phyloP scores from a whole-genome alignment of 176 grass and related monocot genomes.

The Pharus latifolius region DNA sequence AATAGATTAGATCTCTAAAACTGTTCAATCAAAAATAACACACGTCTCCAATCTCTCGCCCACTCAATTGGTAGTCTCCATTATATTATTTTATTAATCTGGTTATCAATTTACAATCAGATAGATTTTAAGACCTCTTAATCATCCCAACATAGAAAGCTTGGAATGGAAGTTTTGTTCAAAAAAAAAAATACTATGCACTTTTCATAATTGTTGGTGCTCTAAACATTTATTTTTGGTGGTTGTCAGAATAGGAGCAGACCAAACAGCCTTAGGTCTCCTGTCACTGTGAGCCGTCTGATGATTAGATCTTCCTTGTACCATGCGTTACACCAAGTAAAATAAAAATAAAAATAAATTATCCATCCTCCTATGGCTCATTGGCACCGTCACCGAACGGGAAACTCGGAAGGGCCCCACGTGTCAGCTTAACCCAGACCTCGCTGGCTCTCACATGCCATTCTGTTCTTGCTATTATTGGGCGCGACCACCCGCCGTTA shows the following conservation, averaged over 20 bases:
- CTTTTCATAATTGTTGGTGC: slow-evolving; percentile 12
- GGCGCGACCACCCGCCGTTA: background rate
- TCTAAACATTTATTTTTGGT: background rate
- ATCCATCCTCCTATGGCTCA: too few species aligned
- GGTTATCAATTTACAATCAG: too few species aligned
- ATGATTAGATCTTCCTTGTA: slow-evolving; percentile 7
- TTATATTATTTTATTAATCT: too few species aligned
- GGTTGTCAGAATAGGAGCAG: background rate
- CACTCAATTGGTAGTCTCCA: too few species aligned
- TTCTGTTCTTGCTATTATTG: background rate
- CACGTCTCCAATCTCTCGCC: too few species aligned
- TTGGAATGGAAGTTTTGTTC: too few species aligned
- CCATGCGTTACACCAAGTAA: too few species aligned
- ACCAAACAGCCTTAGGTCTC: slow-evolving; percentile 7
- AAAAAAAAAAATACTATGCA: background rate
- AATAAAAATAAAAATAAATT: too few species aligned
- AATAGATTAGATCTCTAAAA: too few species aligned
- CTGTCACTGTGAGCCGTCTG: slow-evolving; percentile 10
- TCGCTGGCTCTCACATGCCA: background rate
- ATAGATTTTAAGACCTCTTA: too few species aligned
- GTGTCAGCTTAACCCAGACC: slow-evolving; percentile 12
- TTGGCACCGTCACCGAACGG: background rate
- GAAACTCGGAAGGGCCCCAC: background rate
- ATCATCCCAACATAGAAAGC: too few species aligned
- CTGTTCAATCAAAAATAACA: too few species aligned